Evolutionary conservation across 2,329 filamentous ascomycete species (phyloP), one percentile per base, ranked within the genome.

Genomic region (Colletotrichum brevisporum): DNA sequence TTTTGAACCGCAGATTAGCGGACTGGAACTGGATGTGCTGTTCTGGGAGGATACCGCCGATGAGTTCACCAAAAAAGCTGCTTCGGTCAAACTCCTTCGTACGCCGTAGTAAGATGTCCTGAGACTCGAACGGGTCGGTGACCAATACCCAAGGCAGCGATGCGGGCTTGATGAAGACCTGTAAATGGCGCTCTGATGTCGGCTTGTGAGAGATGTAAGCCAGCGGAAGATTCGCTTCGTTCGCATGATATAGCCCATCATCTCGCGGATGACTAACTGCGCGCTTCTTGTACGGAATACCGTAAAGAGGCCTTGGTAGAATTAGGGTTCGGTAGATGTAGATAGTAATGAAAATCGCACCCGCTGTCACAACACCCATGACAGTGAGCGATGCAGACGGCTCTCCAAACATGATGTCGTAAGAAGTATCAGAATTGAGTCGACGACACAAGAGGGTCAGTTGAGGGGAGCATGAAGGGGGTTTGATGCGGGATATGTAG

Each of bases 161-260:
- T 21, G 83, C 77, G 0, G 84, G 83, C 6, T 76, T 74, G 63
- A 85, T 73, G 73, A 87, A 88, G 3, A 83, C 74, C 70, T 88
- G 85, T 3, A 81, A 61, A 87, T 78, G 0, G 83, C 81, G 12
- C 79, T 80, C 6, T 81, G 71, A 51, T 81, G 76, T 10, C 75
- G 75, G 21, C 65, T 65, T 3, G 74, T 76, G 13, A 79, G 70
- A n/a, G 76, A 76, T 9, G 75, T 78, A 57, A 75, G 72, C 75
- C 69, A 78, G 71, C 62, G 79, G 60, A 78, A 78, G 2, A 78
- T 74, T 2, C 74, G 73, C 52, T 78, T 77, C 9, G 64, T 64
- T 10, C 76, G 73, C 53, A 73, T 75, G 10, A 80, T 74, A 69
- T 80, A 78, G 21, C 72, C 70, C 67, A 84, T 74, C 73, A 82